Evolutionary conservation across 139 green algal species (phyloP).

Genomic region (Diplosphaera chodatii): DNA sequence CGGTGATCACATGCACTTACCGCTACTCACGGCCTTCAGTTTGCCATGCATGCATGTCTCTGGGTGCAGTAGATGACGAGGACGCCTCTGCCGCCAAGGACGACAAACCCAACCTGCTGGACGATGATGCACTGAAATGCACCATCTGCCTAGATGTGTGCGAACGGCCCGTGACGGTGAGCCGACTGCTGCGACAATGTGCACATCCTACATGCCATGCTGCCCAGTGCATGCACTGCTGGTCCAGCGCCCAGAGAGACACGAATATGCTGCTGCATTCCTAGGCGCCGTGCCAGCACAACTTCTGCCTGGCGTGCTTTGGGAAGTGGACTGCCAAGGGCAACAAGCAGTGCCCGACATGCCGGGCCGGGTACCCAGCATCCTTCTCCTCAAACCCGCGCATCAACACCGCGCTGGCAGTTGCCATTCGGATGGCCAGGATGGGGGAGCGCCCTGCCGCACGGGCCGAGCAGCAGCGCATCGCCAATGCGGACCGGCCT

Average conservation of each 20-base stretch:
- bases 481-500: constrained; percentile 57
- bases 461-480: constrained; percentile 11
- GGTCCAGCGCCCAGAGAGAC: too few relatives aligned
- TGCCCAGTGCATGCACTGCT: too few relatives aligned
- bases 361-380: constrained; percentile 59
- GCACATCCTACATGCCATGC: too few relatives aligned
- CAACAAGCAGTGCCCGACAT: constrained; percentile 84
- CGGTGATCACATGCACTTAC: too few relatives aligned
- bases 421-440: constrained; percentile 64
- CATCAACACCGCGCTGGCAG: constrained; percentile 83
- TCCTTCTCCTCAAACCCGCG: constrained; percentile 70
- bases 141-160: constrained; percentile 82
- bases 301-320: constrained; percentile 94
- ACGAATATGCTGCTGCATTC: too few relatives aligned
- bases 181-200: neutral
- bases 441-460: constrained; percentile 15
- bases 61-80: neutral
- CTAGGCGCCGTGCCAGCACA: constrained; percentile 94
- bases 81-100: constrained; percentile 1
- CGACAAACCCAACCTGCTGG: neutral
- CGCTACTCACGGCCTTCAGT: too few relatives aligned
- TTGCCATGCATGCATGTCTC: neutral
- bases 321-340: constrained; percentile 62
- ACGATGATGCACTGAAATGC: constrained; percentile 84
- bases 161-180: constrained; percentile 78